Base-by-base conservation (phyloP, 2,329 filamentous ascomycete species). In the Sporothrix phasma region DNA sequence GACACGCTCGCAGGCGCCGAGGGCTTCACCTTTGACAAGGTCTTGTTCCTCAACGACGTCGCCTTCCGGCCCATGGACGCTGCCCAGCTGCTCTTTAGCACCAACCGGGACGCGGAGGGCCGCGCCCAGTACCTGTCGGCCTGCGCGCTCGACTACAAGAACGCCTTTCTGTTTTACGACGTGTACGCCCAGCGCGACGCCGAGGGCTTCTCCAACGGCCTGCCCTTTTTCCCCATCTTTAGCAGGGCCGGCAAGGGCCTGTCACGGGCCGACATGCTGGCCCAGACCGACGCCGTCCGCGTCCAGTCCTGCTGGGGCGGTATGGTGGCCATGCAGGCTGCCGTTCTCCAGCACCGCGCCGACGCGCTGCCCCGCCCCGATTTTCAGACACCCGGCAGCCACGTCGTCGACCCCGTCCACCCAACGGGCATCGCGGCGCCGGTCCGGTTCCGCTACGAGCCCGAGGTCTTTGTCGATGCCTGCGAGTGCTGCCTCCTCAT, bases 251-350 rank as follows among this genome's bases (percentile, higher is more conserved):
- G 82, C 1, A 72, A 80, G 15, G 84, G 77, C 0, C 75, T 75
- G n/a, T 85, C 81, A 43, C 79, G 88, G 51, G 76, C 78, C 4
- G 87, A 88, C 71, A 85, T 90, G 19, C 73, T 89, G 1, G 76
- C 76, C 0, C 82, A 84, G 63, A 80, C 73, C 43, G 84, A 87
- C 68, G 83, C 87, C 0, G 88, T 92, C 1, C 81, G 84, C 8
- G 88, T 91, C 1, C 83, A 81, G 69, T 86, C 85, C 67, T 92
- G 89, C 74, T 92, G 88, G 89, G 87, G 88, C 61, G 89, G 89
- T 24, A 90, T 91, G 83, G 86, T 84, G 2, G 84, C 84, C 2
- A 86, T 86, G 73, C 81, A 87, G 70, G 85, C 83, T 1, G 75
- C 76, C 54, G 85, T 82, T 73, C 82, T 88, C 54, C 82, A 85